Evolutionary conservation across 306 rosid species (phyloP).

Genomic region (Vachellia collinsii): DNA sequence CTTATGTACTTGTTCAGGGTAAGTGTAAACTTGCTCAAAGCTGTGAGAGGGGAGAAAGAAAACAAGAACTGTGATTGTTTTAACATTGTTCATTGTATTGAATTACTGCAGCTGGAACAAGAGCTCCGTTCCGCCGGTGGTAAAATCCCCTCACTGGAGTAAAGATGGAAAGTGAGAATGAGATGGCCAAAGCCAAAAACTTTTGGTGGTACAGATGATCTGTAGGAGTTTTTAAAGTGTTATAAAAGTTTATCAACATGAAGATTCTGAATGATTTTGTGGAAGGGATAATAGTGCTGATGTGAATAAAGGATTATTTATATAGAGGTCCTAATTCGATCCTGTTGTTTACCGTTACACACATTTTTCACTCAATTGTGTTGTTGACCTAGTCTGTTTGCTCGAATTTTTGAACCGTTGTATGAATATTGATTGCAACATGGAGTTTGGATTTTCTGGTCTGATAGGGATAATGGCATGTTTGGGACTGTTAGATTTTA

Average conservation of each 20-base stretch:
- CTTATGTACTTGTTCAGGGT: constrained; percentile 65
- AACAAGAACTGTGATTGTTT: neutral
- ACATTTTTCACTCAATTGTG: neutral
- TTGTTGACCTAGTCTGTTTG: neutral
- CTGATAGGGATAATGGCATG: neutral
- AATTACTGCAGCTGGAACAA: constrained; percentile 48
- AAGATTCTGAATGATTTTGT: constrained; percentile 9
- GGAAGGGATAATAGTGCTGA: neutral
- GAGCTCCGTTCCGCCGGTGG: constrained; percentile 58
- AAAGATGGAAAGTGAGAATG: constrained; percentile 1
- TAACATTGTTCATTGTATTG: constrained; percentile 5
- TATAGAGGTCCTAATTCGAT: neutral
- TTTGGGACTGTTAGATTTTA: neutral
- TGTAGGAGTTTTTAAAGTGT: constrained; percentile 10
- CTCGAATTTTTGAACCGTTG: neutral
- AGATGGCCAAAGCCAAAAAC: constrained; percentile 25
- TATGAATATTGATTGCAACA: constrained; percentile 2
- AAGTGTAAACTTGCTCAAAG: constrained; percentile 20
- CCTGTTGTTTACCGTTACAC: neutral
- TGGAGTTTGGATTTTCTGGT: neutral
- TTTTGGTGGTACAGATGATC: constrained; percentile 25
- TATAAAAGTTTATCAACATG: neutral
- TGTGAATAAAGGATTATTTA: constrained; percentile 21
- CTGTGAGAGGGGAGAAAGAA: neutral
- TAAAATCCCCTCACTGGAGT: constrained; percentile 42